Percentiles rank a stretch among this genome's conserved stretches.
These are phyloP conservation scores for Podila epigama DNA, from an alignment of 192 early-diverging fungal species.

Conservation along the genomic window DNA sequence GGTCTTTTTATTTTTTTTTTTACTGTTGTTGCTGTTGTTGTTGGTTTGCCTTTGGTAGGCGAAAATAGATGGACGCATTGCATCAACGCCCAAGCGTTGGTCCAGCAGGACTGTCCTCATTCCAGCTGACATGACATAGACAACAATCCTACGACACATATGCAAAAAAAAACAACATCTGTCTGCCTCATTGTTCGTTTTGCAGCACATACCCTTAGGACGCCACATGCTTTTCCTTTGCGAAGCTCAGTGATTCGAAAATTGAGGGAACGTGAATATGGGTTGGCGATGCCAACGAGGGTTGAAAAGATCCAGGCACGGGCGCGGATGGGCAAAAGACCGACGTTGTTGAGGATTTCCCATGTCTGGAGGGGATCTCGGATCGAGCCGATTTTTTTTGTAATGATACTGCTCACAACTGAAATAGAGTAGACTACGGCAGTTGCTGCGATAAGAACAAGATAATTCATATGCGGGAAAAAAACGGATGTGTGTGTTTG, in stretches of 20 bases:
- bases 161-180: background rate
- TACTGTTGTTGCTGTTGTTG: background rate
- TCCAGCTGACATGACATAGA: background rate
- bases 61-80: background rate
- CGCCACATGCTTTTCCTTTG: slow-evolving; percentile 57
- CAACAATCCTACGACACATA: background rate
- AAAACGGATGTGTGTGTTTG: background rate
- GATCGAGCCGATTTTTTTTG: slow-evolving; percentile 19
- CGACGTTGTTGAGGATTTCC: slow-evolving; percentile 51
- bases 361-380: slow-evolving; percentile 53
- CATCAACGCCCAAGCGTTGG: background rate
- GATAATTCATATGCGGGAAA: no score
- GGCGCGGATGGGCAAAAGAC: slow-evolving; percentile 45
- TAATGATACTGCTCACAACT: slow-evolving; percentile 14
- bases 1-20: background rate
- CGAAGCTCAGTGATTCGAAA: slow-evolving; percentile 60
- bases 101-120: background rate
- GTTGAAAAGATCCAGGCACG: slow-evolving; percentile 56
- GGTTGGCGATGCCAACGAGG: slow-evolving; percentile 52
- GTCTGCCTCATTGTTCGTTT: background rate
- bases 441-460: slow-evolving; percentile 9
- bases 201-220: slow-evolving; percentile 53
- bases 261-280: slow-evolving; percentile 57
- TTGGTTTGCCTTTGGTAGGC: background rate
- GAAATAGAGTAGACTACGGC: background rate